A percentile compares a stretch with the other conserved stretches of the same genome.
These are phyloP conservation scores for Ilyonectria destructans DNA, from an alignment of 2,329 filamentous ascomycete genomes.

Conservation along the genomic window DNA sequence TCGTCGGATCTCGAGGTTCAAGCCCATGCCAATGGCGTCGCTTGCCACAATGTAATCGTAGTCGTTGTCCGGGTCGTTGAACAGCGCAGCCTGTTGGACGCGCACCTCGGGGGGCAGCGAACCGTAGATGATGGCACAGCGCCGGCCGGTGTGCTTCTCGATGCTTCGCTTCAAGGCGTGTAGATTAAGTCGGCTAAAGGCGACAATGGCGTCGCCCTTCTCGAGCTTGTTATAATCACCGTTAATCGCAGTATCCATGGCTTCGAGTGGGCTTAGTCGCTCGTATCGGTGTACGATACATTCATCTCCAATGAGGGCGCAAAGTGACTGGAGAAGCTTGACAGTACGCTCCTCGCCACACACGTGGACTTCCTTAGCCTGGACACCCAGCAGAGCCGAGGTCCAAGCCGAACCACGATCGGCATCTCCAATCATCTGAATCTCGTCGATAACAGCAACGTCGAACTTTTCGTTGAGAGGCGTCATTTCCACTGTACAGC, in stretches of 20 bases:
- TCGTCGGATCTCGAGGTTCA: conserved; percentile 93
- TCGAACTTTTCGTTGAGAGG: conserved; percentile 75
- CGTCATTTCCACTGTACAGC: conserved; percentile 95
- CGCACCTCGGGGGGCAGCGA: conserved; percentile 92
- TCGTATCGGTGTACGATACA: conserved; percentile 87
- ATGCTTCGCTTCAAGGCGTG: conserved; percentile 86
- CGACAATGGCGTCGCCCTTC: conserved; percentile 93
- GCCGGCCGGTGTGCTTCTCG: conserved; percentile 81
- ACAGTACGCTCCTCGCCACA: conserved; percentile 92
- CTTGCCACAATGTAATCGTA: conserved; percentile 96
- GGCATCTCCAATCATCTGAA: conserved; percentile 91
- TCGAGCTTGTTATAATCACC: conserved; percentile 77
- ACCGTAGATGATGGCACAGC: conserved; percentile 95
- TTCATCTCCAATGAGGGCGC: conserved; percentile 85
- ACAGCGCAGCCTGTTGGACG: conserved; percentile 90
- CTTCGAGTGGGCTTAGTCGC: conserved; percentile 83
- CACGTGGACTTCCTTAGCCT: conserved; percentile 91
- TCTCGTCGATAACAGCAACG: conserved; percentile 97
- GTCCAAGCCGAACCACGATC: conserved; percentile 97
- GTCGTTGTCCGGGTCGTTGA: conserved; percentile 96
- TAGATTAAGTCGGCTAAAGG: conserved; percentile 87
- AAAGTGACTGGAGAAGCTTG: conserved; percentile 83
- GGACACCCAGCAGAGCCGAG: conserved; percentile 87
- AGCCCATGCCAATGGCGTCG: conserved; percentile 96
- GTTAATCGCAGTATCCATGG: conserved; percentile 75